Evolutionary conservation across 2,329 filamentous ascomycete species (phyloP).

Genomic region (Fusarium solani-melongenae): DNA sequence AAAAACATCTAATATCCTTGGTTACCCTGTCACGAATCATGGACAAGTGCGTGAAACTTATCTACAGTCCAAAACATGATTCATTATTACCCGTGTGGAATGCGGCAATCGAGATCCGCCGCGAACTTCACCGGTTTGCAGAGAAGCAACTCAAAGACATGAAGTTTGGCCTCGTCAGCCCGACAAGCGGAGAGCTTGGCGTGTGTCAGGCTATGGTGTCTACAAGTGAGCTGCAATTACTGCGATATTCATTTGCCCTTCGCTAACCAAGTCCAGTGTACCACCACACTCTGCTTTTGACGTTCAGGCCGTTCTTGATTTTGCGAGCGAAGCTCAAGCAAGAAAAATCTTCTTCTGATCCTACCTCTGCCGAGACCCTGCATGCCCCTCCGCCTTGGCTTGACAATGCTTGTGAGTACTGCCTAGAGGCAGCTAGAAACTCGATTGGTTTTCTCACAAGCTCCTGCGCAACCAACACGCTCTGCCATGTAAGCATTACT

Average conservation of each 20-base stretch:
- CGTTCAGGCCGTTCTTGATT: conserved; percentile 57
- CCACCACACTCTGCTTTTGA: conserved; percentile 55
- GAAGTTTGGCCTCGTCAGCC: conserved; percentile 49
- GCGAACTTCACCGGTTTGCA: conserved; percentile 45
- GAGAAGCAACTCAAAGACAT: conserved; percentile 45
- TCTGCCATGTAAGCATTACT: conserved; percentile 45
- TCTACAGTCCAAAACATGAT: conserved; percentile 55
- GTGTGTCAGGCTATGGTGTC: conserved; percentile 54
- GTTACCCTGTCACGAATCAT: conserved; percentile 52
- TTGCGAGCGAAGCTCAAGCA: conserved; percentile 55
- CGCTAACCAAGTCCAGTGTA: conserved; percentile 49
- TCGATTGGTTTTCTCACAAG: conserved; percentile 54
- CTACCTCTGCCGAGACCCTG: conserved; percentile 9
- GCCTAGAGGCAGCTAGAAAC: conserved; percentile 53
- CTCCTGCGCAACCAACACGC: conserved; percentile 52
- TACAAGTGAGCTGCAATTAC: conserved; percentile 47
- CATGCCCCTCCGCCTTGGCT: conserved; percentile 50
- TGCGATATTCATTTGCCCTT: neutral
- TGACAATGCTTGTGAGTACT: conserved; percentile 56
- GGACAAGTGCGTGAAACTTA: conserved; percentile 52
- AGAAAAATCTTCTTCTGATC: conserved; percentile 35
- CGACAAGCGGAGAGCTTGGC: conserved; percentile 52
- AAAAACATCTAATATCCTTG: conserved; percentile 52
- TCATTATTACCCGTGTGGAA: conserved; percentile 48
- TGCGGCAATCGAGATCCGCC: conserved; percentile 46